Percentiles rank a stretch among this genome's conserved stretches.
Conservation (phyloP, 2,329 filamentous ascomycete species). For the Escovopsis sp. region DNA sequence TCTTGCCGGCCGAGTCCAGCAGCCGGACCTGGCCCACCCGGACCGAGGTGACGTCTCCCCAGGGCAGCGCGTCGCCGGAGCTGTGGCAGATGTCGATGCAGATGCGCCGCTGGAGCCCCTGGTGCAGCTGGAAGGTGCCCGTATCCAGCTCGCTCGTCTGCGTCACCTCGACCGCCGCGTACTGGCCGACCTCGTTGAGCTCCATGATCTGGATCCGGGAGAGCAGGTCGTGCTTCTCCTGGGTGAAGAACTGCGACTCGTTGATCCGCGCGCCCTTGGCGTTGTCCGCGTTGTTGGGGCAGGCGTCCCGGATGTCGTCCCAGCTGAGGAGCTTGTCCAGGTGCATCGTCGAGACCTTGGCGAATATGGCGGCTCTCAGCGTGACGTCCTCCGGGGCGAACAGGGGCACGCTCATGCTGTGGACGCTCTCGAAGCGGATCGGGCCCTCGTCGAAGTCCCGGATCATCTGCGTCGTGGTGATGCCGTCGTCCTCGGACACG, state of each 20-base stretch:
- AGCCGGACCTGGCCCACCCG: constrained; percentile 71
- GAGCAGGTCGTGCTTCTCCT: constrained; percentile 89
- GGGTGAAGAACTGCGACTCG: constrained; percentile 83
- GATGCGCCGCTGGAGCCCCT: constrained; percentile 81
- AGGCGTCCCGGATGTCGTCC: constrained; percentile 90
- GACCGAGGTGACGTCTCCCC: constrained; percentile 67
- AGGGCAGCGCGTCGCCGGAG: constrained; percentile 74
- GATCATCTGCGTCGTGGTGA: constrained; percentile 91
- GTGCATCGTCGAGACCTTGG: constrained; percentile 82
- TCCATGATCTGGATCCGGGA: constrained; percentile 80
- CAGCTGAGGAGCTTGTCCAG: constrained; percentile 94
- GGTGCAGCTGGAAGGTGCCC: constrained; percentile 90
- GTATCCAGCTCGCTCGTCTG: constrained; percentile 70
- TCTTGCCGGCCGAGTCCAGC: constrained; percentile 72
- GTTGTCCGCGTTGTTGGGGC: constrained; percentile 37
- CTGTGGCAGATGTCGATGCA: constrained; percentile 82
- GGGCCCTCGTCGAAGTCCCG: constrained; percentile 85
- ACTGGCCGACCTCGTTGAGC: constrained; percentile 79
- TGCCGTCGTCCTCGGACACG: constrained; percentile 75
- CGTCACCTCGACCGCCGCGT: constrained; percentile 82
- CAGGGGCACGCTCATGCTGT: constrained; percentile 89
- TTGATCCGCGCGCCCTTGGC: constrained; percentile 55
- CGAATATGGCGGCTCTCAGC: constrained; percentile 79
- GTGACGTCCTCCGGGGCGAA: constrained; percentile 55
- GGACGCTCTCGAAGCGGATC: constrained; percentile 90